phyloP scores from a whole-genome alignment of 1,284 basidiomycete species.

The Dichomitus squalens region DNA sequence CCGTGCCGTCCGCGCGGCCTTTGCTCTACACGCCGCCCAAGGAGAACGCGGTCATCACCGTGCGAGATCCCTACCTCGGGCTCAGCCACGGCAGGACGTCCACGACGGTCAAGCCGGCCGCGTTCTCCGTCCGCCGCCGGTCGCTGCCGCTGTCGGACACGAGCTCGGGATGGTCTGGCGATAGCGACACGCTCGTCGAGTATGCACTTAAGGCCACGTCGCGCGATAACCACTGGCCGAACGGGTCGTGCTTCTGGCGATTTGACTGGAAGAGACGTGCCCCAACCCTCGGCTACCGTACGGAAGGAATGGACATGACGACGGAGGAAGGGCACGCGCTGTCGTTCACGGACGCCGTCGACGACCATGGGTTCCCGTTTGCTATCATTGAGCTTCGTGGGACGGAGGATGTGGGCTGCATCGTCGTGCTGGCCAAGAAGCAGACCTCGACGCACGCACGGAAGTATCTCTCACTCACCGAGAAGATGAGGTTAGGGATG shows the following conservation, averaged over 20 bases:
- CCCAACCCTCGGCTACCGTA: constrained; percentile 18
- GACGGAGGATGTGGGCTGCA: neutral
- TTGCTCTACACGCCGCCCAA: neutral
- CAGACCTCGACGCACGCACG: constrained; percentile 8
- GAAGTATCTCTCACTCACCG: constrained; percentile 15
- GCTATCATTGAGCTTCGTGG: constrained; percentile 18
- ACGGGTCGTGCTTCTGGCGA: constrained; percentile 11
- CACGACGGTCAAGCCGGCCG: neutral
- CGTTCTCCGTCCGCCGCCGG: neutral
- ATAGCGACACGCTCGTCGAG: neutral
- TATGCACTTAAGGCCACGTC: neutral
- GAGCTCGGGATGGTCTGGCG: neutral
- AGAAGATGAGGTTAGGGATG: constrained; percentile 16
- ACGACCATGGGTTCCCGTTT: constrained; percentile 20
- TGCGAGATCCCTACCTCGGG: constrained; percentile 7
- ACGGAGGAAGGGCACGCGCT: constrained; percentile 17
- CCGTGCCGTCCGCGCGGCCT: neutral
- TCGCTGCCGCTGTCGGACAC: neutral
- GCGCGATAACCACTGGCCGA: neutral
- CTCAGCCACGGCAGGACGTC: neutral
- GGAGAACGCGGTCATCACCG: constrained; percentile 12
- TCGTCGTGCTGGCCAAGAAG: constrained; percentile 19
- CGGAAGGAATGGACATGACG: constrained; percentile 22
- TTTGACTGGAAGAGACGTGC: constrained; percentile 21
- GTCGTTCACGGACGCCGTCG: constrained; percentile 15